Conservation (phyloP, 2,329 filamentous ascomycete species). For the Neoscytalidium dimidiatum region DNA sequence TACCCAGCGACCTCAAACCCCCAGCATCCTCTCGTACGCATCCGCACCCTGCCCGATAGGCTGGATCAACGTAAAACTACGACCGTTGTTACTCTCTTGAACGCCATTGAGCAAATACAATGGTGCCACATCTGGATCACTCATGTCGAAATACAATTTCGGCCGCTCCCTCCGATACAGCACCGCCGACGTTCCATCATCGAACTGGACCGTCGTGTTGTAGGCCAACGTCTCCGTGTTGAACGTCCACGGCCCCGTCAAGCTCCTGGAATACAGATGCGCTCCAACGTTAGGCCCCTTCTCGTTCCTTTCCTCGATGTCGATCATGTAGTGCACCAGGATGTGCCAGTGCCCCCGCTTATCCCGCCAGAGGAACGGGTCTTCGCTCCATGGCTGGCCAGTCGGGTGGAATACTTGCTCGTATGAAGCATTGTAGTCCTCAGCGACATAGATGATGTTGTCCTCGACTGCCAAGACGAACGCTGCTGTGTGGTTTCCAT, state of each 20-base stretch:
- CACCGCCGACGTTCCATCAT: conserved; percentile 42
- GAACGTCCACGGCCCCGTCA: conserved; percentile 36
- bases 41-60: conserved; percentile 34
- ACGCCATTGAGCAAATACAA: conserved; percentile 52
- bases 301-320: conserved; percentile 29
- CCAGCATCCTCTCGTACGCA: background rate
- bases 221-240: conserved; percentile 30
- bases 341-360: conserved; percentile 39
- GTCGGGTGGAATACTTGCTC: conserved; percentile 21
- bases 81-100: conserved; percentile 39
- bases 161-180: conserved; percentile 51
- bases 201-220: conserved; percentile 35
- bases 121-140: conserved; percentile 49
- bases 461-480: conserved; percentile 40
- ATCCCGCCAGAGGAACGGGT: conserved; percentile 40
- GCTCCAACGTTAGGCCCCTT: conserved; percentile 36
- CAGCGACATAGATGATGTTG: conserved; percentile 37
- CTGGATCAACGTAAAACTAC: conserved; percentile 46
- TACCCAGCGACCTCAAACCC: background rate
- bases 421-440: conserved; percentile 32
- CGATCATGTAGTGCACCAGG: conserved; percentile 38
- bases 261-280: conserved; percentile 34
- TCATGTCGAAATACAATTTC: conserved; percentile 50
- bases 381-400: conserved; percentile 28
- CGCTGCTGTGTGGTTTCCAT: conserved; percentile 27